phyloP scores from a whole-genome alignment of 164 flowering plant species.

The Sedum album region DNA sequence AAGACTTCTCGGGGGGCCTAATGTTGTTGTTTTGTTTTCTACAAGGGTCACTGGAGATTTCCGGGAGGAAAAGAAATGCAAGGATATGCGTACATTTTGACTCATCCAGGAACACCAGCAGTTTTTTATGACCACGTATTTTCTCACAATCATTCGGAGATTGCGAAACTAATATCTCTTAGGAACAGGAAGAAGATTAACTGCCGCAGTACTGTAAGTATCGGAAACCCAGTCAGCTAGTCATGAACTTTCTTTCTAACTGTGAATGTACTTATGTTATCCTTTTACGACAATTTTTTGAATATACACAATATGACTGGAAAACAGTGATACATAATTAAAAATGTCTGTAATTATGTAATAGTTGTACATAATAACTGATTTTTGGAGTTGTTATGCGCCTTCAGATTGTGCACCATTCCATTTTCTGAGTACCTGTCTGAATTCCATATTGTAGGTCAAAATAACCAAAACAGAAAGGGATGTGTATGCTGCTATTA shows the following conservation, averaged over 20 bases:
- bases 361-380: no score
- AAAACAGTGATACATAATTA: no score
- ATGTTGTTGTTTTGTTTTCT: neutral
- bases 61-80: constrained; percentile 97
- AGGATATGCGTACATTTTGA: constrained; percentile 94
- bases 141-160: constrained; percentile 49
- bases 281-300: no score
- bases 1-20: neutral
- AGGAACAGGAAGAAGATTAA: constrained; percentile 62
- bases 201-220: constrained; percentile 82
- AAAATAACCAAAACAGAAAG: constrained; percentile 65
- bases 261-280: no score
- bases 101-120: constrained; percentile 97
- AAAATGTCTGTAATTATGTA: no score
- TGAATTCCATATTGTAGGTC: constrained; percentile 37
- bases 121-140: constrained; percentile 88
- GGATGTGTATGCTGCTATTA: constrained; percentile 84
- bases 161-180: constrained; percentile 53
- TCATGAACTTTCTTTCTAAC: no score
- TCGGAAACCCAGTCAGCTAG: constrained; percentile 4
- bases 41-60: constrained; percentile 99
- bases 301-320: no score
- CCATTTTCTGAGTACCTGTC: no score
- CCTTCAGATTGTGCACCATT: no score
- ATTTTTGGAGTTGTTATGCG: no score